Conservation (phyloP, 176 grass and related monocot species). For the Otatea glauca region DNA sequence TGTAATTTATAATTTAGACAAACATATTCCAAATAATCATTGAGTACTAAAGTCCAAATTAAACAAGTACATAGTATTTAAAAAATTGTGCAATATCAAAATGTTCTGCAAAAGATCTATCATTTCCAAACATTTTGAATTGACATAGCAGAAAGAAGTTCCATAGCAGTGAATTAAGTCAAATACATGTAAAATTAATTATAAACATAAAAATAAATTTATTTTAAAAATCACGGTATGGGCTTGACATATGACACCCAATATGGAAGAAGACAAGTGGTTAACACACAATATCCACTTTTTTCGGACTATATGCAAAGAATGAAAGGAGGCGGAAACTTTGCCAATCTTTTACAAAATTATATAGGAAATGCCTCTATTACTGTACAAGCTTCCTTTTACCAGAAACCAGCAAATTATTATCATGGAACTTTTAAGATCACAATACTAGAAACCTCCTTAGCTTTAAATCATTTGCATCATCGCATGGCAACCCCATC, state of each 20-base stretch:
- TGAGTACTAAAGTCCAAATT: not conserved
- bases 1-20: conserved; percentile 12
- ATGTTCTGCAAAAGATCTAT: not conserved
- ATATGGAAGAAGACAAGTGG: not conserved
- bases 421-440: conserved; percentile 1
- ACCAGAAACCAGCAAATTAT: conserved; percentile 5
- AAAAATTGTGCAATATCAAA: not conserved
- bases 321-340: not conserved
- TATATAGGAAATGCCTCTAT: conserved; percentile 25
- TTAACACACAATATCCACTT: conserved; percentile 24
- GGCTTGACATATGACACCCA: conserved; percentile 10
- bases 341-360: conserved; percentile 11
- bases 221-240: not conserved
- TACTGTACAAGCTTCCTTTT: not conserved
- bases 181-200: conserved; percentile 4
- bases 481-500: not conserved
- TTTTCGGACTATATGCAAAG: not conserved
- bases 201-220: not conserved
- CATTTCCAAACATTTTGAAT: conserved; percentile 39
- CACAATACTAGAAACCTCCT: not conserved
- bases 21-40: not conserved
- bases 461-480: conserved; percentile 26
- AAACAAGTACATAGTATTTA: not conserved
- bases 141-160: not conserved
- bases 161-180: not conserved